Base-by-base conservation (phyloP, 169 alveolate genomes). In the Eimeria tenella region DNA sequence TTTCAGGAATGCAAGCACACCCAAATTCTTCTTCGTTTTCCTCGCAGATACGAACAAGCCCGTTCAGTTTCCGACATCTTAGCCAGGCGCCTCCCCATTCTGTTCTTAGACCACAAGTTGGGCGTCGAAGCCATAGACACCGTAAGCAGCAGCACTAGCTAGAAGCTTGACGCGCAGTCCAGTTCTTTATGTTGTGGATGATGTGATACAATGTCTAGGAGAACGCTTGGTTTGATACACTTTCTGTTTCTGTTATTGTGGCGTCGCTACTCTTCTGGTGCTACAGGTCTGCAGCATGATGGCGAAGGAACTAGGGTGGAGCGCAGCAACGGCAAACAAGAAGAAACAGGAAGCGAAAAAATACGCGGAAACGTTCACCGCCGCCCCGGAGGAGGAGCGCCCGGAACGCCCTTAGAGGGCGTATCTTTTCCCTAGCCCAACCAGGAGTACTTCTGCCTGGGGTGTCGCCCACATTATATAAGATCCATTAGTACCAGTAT, bases 1-100 rank as follows among this genome's bases (percentile, higher is more conserved):
- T 31, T 31, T 31, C 42, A 31, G 42, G 42, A 31, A 0, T 31
- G 42, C 42, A 31, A 0, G 42, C 42, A 31, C 42, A 31, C 42
- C 42, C 2, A 2, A 31, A 31, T 31, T 31, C 58, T 74, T 10
- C 42, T 21, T 55, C 42, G 42, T 31, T 6, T 25, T 10, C 60
- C 23, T 60, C 68, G 5, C 68, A 84, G 92, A 63, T 49, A 84
- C 50, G 98, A 97, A 88, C 93, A 95, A 86, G 98, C 98, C 42
- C 89, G 96, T 81, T 96, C 97, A 52, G 95, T 97, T 63, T 94
- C 95, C n/a, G 98, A 97, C 93, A 95, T 97, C 15, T 88, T 97
- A 93, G 98, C 97, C 6, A 91, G 98, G 58, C 95, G 98, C 25
- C 94, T 96, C 55, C 94, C 98, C 21, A 87, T 97, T 77, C 97